Evolutionary conservation across 2,329 filamentous ascomycete genomes (phyloP).

Genomic region (Aspergillus phoenicis): DNA sequence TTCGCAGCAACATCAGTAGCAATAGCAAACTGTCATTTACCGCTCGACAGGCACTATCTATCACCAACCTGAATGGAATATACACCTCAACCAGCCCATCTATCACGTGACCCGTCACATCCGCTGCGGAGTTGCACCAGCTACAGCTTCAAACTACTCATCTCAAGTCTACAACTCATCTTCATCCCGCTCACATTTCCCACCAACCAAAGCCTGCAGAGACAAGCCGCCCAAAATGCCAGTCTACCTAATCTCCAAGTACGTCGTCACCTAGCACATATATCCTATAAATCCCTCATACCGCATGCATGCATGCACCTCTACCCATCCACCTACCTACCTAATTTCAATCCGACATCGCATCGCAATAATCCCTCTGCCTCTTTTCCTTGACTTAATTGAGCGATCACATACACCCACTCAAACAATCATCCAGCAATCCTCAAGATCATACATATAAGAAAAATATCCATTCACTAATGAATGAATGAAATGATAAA

Average conservation of each 20-base stretch:
- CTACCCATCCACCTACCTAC: constrained; percentile 6
- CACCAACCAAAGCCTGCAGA: neutral
- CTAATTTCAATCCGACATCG: neutral
- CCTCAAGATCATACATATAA: neutral
- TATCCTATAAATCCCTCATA: neutral
- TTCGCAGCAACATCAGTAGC: no score
- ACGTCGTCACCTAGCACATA: constrained; percentile 14
- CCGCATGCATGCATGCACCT: constrained; percentile 5
- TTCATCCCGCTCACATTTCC: neutral
- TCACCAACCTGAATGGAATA: no score
- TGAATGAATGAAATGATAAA: neutral
- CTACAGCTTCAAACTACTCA: no score
- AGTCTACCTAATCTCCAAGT: constrained; percentile 48
- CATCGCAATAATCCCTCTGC: neutral
- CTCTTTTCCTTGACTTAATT: no score
- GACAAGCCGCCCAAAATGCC: constrained; percentile 17
- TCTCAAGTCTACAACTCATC: no score
- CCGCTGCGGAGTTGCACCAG: no score
- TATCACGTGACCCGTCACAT: no score
- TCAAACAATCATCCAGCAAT: neutral
- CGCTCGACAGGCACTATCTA: no score
- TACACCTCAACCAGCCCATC: no score
- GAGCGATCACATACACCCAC: neutral
- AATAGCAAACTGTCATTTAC: no score
- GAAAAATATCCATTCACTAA: neutral